Percentiles rank a stretch among this genome's conserved stretches.
phyloP scores from a whole-genome alignment of 2,329 filamentous ascomycete species.

The Ascocoryne sarcoides region DNA sequence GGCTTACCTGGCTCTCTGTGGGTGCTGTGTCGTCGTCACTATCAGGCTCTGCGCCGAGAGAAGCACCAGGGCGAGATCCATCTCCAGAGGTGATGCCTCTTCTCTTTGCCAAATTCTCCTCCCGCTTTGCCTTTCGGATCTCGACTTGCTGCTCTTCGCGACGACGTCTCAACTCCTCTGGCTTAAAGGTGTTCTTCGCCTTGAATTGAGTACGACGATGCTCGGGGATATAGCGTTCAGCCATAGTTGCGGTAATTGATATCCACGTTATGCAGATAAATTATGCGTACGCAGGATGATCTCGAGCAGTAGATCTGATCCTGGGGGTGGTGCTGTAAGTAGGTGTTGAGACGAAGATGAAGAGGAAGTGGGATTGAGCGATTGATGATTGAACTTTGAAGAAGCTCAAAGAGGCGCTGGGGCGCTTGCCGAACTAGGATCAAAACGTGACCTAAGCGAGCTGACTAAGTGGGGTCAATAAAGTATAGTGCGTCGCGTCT shows the following conservation, averaged over 20 bases:
- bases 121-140: constrained; percentile 96
- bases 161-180: constrained; percentile 93
- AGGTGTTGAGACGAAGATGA: constrained; percentile 4
- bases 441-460: constrained; percentile 10
- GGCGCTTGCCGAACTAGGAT: constrained; percentile 7
- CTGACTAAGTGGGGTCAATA: constrained; percentile 7
- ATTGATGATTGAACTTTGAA: constrained; percentile 12
- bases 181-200: constrained; percentile 98
- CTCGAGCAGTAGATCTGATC: constrained; percentile 11
- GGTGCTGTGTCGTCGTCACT: constrained; percentile 95
- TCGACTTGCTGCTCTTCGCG: constrained; percentile 99
- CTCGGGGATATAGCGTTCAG: constrained; percentile 98
- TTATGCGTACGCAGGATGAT: constrained; percentile 6
- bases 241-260: constrained; percentile 49
- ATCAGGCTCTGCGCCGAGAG: constrained; percentile 80
- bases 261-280: constrained; percentile 5
- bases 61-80: constrained; percentile 65
- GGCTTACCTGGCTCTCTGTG: constrained; percentile 88
- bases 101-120: constrained; percentile 97
- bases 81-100: constrained; percentile 83
- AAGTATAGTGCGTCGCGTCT: constrained; percentile 12
- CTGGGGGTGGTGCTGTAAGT: constrained; percentile 10
- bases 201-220: constrained; percentile 99
- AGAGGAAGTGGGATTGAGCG: constrained; percentile 11
- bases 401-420: constrained; percentile 13